These are phyloP conservation scores for Sordaria brevicollis DNA, from an alignment of 495 filamentous ascomycete genomes.

Conservation along the genomic window DNA sequence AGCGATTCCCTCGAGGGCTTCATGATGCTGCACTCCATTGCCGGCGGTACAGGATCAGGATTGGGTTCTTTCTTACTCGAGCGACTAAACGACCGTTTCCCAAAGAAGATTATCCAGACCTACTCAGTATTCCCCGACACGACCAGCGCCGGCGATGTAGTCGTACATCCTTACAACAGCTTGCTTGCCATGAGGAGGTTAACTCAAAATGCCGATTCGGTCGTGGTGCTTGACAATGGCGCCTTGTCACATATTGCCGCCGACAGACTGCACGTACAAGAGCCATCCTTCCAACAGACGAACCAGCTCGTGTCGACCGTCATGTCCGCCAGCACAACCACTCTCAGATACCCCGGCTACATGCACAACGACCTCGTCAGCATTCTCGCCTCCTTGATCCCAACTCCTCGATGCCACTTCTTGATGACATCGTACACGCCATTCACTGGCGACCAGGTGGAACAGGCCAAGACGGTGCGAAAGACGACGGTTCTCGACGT, in stretches of 20 bases:
- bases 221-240: conserved; percentile 95
- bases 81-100: conserved; percentile 91
- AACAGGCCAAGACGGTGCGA: conserved; percentile 90
- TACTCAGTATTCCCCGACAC: conserved; percentile 97
- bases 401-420: conserved; percentile 94
- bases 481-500: conserved; percentile 98
- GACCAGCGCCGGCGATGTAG: conserved; percentile 72
- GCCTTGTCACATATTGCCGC: conserved; percentile 89
- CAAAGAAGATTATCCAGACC: conserved; percentile 97
- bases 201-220: conserved; percentile 93
- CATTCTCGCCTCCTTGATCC: conserved; percentile 91
- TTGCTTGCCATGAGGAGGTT: conserved; percentile 81
- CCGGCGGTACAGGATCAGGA: conserved; percentile 91
- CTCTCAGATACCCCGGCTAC: conserved; percentile 92
- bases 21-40: conserved; percentile 97
- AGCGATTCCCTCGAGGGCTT: conserved; percentile 98
- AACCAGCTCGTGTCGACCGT: conserved; percentile 97
- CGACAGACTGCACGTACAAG: conserved; percentile 84
- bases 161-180: conserved; percentile 98
- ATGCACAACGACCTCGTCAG: conserved; percentile 99
- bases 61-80: conserved; percentile 93
- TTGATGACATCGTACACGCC: conserved; percentile 96
- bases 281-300: conserved; percentile 92
- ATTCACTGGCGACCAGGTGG: conserved; percentile 90
- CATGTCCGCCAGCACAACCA: conserved; percentile 96